Base-by-base conservation (phyloP, 2,329 filamentous ascomycete species). In the Ampelomyces quisqualis region DNA sequence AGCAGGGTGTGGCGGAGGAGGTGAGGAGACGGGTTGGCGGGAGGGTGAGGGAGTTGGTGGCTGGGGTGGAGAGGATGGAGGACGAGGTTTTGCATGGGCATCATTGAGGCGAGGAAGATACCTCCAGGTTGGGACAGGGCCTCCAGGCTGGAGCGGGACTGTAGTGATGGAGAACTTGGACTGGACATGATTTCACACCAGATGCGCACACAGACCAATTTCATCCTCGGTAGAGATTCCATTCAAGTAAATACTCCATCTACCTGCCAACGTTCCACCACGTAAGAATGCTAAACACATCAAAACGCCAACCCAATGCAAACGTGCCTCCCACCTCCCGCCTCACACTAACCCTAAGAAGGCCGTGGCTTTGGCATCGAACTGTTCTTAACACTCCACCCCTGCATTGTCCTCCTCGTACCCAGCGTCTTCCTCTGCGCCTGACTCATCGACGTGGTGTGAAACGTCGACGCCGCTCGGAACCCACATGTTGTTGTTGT, bases 31-130 rank as follows among this genome's bases (percentile, higher is more conserved):
- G 76, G 48, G 70, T 77, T 20, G 77, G 77, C 7, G 68, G 73
- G 45, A 62, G 76, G 50, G 73, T 80, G 31, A 58, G 76, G 47
- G 77, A 80, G 62, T 62, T 80, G 50, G 76, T 79, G 55, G 69
- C 70, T 47, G 77, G 73, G 1, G 70, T 80, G 1, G 55, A 65
- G 40, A 72, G 66, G 2, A 69, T 80, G 69, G 76, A 78, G 59
- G 73, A 79, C 63, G 61, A 67, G 51, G 77, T 73, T 27, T 57
- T 62, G 50, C 70, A 74, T 53, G 70, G 77, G 48, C 75, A 79
- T 53, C 74, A n/a, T n/a, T n/a, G n/a, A n/a, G n/a, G n/a, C n/a
- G n/a, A n/a, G n/a, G 22, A 29, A 19, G 24, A 8, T 27, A 5
- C 14, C 11, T 27, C n/a, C n/a, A 14, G 23, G 29, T 30, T 30